Conservation (phyloP, 176 grass and related monocot genomes). For the Olyra latifolia region DNA sequence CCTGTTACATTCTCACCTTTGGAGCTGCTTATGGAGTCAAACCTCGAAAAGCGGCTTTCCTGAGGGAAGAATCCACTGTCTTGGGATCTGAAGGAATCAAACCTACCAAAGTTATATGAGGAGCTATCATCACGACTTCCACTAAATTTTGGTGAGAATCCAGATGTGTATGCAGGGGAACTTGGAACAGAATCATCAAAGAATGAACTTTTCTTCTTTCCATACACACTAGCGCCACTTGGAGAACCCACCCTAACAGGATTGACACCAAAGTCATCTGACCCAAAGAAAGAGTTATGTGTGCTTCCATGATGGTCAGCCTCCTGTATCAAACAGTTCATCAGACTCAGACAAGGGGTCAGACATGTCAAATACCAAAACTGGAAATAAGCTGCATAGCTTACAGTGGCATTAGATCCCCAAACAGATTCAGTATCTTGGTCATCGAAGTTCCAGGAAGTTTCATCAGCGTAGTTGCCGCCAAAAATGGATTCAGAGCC, state of each 20-base stretch:
- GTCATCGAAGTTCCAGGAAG: conserved; percentile 92
- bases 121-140: conserved; percentile 54
- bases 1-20: conserved; percentile 51
- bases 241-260: conserved; percentile 56
- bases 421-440: conserved; percentile 94
- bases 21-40: conserved; percentile 69
- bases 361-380: neutral
- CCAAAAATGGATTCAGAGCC: conserved; percentile 92
- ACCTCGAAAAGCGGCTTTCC: conserved; percentile 65
- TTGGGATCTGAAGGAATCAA: conserved; percentile 87
- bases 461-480: conserved; percentile 81
- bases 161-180: conserved; percentile 78
- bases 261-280: conserved; percentile 64
- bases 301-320: conserved; percentile 42
- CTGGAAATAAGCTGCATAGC: conserved; percentile 30
- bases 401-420: conserved; percentile 73
- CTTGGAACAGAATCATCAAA: conserved; percentile 98
- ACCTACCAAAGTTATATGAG: conserved; percentile 62
- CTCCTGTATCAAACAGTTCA: conserved; percentile 61
- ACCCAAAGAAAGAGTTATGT: conserved; percentile 75
- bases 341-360: conserved; percentile 19
- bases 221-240: conserved; percentile 53
- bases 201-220: conserved; percentile 79
- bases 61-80: conserved; percentile 70
- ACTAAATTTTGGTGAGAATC: conserved; percentile 73